Evolutionary conservation across 306 rosid species (phyloP), one percentile per base, ranked within the genome.

Genomic region (Macrotyloma uniflorum): DNA sequence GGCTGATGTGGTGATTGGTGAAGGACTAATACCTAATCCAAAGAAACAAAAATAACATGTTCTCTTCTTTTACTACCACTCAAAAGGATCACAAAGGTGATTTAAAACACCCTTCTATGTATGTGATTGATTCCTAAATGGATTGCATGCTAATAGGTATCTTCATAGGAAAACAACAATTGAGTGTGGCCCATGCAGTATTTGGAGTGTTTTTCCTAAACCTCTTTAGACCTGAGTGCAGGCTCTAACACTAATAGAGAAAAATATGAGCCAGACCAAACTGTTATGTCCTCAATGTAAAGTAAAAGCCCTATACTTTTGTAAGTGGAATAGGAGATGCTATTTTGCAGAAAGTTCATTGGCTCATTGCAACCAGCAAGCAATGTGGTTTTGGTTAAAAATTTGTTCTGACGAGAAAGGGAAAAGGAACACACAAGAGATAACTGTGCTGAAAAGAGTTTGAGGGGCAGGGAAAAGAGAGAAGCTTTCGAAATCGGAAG

Each of bases 341-440:
- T 70, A 74, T 54, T 85, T 82, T 70, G 26, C 36, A 61, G 66
- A 79, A 79, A 82, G 78, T 33, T 12, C 50, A 59, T 74, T 82
- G 82, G 80, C 77, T 45, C 19, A 75, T 79, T 75, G 82, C 49
- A 66, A 24, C 3, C 7, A 79, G 54, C 80, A 76, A 65, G 62
- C 67, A 54, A 74, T 74, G 45, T 19, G 6, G 40, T 63, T 85
- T 68, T 74, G 80, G 88, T 70, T 82, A 82, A 85, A 62, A 70
- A 62, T 1, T 47, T 79, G 84, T 79, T 75, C 74, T 15, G 40
- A 61, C 0, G 53, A 71, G 72, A 82, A 85, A 75, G 86, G 75
- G 36, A 78, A 36, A 73, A 77, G 78, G 18, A 28, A 61, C 58
- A 67, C 80, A 77, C 43, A 66, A 36, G 2, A 53, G 79, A 49